Evolutionary conservation across 352 stramenopile species (phyloP).

Genomic region (Phytopythium helicoides): DNA sequence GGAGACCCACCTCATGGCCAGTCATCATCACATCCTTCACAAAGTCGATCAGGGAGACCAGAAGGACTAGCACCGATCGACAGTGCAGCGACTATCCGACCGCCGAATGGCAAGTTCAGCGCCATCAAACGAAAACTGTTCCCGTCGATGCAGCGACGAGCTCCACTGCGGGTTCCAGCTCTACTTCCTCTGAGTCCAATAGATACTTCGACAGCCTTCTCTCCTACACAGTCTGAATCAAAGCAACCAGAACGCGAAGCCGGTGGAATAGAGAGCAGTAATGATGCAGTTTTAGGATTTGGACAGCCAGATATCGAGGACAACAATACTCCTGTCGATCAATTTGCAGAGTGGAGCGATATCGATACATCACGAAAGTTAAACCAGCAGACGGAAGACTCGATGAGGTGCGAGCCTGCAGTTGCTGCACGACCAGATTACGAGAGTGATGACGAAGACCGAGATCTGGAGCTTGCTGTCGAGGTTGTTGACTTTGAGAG

Average conservation of each 20-base stretch:
- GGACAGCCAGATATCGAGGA: background rate
- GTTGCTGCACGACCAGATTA: background rate
- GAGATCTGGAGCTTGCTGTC: constrained; percentile 34
- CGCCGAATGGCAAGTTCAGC: constrained; percentile 30
- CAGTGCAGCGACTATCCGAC: background rate
- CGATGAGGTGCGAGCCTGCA: background rate
- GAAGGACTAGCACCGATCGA: background rate
- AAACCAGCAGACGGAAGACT: background rate
- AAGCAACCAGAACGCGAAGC: background rate
- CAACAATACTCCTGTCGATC: background rate
- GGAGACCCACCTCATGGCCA: background rate
- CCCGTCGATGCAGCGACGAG: constrained; percentile 40
- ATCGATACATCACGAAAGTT: background rate
- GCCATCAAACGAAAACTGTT: constrained; percentile 59
- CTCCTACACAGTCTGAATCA: background rate
- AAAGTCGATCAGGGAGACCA: background rate
- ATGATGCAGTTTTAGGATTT: too few relatives aligned
- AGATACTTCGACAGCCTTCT: background rate
- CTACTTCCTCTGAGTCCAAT: constrained; percentile 43
- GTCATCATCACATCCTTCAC: background rate
- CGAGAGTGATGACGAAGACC: constrained; percentile 30
- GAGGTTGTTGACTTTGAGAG: constrained; percentile 30
- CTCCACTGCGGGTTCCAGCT: constrained; percentile 37
- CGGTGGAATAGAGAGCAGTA: too few relatives aligned
- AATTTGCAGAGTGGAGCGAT: background rate